Evolutionary conservation across 495 filamentous ascomycete genomes (phyloP).

Genomic region (Talaromyces stipitatus): DNA sequence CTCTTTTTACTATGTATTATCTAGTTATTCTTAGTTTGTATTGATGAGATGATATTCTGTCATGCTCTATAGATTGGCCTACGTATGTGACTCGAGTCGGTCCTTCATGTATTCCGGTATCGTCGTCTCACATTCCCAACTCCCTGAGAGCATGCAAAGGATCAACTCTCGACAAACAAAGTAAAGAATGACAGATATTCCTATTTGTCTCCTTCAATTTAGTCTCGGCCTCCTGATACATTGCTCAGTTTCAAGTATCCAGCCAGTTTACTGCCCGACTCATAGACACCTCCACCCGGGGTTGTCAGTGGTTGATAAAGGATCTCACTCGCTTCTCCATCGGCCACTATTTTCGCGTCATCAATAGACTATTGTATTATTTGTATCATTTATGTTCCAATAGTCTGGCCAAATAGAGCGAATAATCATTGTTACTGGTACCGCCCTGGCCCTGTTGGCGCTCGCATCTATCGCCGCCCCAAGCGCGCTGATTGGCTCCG

Average conservation of each 20-base stretch:
- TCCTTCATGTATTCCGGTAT: no score
- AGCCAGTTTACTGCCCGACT: neutral
- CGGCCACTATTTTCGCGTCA: neutral
- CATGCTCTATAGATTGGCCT: no score
- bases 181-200: neutral
- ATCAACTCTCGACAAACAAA: neutral
- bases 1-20: neutral
- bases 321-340: neutral
- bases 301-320: neutral
- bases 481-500: constrained; percentile 8
- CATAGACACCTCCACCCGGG: neutral
- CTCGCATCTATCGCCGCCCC: neutral
- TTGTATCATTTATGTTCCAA: neutral
- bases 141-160: neutral
- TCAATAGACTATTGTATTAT: neutral
- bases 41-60: no score
- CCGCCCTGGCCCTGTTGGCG: neutral
- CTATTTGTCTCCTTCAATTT: neutral
- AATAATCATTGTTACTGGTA: neutral
- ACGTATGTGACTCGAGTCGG: no score
- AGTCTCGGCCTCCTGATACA: neutral
- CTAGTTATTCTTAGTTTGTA: neutral
- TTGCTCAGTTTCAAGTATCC: neutral
- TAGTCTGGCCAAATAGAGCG: neutral
- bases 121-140: no score